Conservation (phyloP, 2,329 filamentous ascomycete species). For the Dactylonectria macrodidyma region DNA sequence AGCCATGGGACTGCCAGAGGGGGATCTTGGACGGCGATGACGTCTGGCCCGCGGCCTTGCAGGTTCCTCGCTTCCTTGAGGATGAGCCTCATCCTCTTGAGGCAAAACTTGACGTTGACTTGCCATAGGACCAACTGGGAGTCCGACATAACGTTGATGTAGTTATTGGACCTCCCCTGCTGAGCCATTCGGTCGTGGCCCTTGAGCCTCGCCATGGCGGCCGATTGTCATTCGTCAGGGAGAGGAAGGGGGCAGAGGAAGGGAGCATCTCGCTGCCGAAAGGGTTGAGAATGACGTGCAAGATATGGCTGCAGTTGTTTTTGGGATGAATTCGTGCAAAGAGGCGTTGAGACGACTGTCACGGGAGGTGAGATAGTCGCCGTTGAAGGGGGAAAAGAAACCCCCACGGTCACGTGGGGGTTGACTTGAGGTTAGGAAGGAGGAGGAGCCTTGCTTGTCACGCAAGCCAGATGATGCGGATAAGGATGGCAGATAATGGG, state of each 20-base stretch:
- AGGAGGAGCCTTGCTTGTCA: neutral
- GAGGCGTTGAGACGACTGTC: neutral
- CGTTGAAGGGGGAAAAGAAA: too few species aligned
- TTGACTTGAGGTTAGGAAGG: neutral
- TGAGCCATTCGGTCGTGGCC: neutral
- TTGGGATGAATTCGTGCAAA: neutral
- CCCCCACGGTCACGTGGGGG: neutral
- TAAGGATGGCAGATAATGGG: neutral
- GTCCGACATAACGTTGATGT: neutral
- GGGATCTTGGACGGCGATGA: conserved; percentile 5
- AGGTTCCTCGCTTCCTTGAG: neutral
- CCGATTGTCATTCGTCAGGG: too few species aligned
- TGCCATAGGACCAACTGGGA: neutral
- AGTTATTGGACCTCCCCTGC: neutral
- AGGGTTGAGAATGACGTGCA: neutral
- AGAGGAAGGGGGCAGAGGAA: neutral
- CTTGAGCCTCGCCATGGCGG: neutral
- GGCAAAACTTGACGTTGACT: neutral
- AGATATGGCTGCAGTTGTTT: neutral
- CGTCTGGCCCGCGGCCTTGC: neutral
- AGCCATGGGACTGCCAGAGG: neutral
- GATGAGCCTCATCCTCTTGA: neutral
- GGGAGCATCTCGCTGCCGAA: neutral
- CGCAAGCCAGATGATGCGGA: neutral
- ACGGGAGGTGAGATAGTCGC: neutral